phyloP scores from a whole-genome alignment of 805 yeast species.

The Pichia manshurica region DNA sequence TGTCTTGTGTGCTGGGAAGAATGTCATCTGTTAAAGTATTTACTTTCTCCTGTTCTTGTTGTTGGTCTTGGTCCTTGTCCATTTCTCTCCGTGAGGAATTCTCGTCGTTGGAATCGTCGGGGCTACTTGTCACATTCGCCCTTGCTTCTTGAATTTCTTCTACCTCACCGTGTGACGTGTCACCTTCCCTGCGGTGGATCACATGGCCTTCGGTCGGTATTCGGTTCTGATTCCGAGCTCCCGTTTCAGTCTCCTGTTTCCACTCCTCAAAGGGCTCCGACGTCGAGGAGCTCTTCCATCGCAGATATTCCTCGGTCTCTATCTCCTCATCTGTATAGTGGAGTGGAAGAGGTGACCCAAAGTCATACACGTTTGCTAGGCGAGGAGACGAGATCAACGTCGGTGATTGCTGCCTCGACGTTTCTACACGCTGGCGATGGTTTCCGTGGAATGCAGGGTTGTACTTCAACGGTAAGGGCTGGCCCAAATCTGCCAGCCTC shows the following conservation, averaged over 20 bases:
- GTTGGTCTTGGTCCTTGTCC: neutral
- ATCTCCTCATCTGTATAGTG: neutral
- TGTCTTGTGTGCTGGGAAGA: no score
- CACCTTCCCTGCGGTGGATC: no score
- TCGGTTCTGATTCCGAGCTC: no score
- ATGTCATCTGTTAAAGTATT: neutral
- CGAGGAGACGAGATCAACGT: no score
- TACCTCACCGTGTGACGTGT: no score
- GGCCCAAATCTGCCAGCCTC: slow-evolving; percentile 1
- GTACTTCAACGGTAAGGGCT: slow-evolving; percentile 6
- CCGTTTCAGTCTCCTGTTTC: neutral
- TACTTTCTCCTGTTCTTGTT: no score
- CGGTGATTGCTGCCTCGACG: no score
- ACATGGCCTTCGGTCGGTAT: neutral
- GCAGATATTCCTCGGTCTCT: slow-evolving; percentile 1
- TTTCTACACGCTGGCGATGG: no score
- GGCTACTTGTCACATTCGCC: neutral
- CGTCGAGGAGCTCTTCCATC: neutral
- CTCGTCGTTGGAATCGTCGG: neutral
- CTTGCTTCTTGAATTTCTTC: no score
- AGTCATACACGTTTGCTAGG: slow-evolving; percentile 1
- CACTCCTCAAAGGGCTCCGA: neutral
- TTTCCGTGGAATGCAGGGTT: neutral
- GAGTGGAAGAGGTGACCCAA: slow-evolving; percentile 9
- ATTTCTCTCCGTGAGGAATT: neutral